These are phyloP conservation scores for Sordariomycetes sp. DNA, from an alignment of 2,329 filamentous ascomycete genomes.

Conservation along the genomic window DNA sequence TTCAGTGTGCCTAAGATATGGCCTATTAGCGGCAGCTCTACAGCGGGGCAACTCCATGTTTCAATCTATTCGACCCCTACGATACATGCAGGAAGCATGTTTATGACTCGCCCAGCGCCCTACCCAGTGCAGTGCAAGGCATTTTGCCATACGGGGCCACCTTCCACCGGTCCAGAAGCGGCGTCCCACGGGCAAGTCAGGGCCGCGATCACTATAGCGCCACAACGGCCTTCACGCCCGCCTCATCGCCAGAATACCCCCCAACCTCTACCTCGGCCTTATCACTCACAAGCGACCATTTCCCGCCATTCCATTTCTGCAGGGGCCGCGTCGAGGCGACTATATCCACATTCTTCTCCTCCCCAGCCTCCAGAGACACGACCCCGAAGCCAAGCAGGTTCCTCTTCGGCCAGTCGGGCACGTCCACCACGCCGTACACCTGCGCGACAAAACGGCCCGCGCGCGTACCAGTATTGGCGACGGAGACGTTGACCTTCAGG, in stretches of 20 bases:
- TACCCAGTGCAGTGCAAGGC: too few relatives aligned
- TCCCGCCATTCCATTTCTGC: background rate
- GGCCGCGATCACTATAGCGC: background rate
- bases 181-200: background rate
- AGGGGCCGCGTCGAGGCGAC: background rate
- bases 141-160: too few relatives aligned
- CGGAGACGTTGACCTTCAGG: background rate
- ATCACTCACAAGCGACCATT: background rate
- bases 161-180: too few relatives aligned
- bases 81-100: too few relatives aligned
- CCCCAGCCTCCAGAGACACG: background rate
- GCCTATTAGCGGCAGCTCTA: too few relatives aligned
- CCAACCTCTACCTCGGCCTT: background rate
- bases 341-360: background rate
- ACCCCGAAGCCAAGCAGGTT: background rate
- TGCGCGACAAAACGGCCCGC: background rate
- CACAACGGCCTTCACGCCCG: background rate
- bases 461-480: background rate
- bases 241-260: background rate
- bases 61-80: too few relatives aligned
- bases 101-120: too few relatives aligned
- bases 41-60: too few relatives aligned
- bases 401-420: background rate
- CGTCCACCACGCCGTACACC: background rate
- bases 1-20: too few relatives aligned